These are phyloP conservation scores for Colletotrichum kahawae DNA, from an alignment of 2,329 filamentous ascomycete species.

Conservation along the genomic window DNA sequence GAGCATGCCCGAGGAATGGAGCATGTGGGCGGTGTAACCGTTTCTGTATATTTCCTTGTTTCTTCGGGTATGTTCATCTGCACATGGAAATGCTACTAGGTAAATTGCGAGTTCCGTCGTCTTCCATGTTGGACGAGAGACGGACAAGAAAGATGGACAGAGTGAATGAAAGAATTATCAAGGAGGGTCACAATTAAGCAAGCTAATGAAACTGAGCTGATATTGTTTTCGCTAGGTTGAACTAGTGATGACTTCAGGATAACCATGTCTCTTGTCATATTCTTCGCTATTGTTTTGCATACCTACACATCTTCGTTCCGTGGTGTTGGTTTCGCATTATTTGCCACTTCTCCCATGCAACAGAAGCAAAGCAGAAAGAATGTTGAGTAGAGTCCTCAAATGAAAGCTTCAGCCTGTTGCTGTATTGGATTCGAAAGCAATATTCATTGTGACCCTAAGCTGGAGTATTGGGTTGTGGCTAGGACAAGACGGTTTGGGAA, in stretches of 20 bases:
- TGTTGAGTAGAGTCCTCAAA: not conserved
- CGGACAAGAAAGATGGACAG: not conserved
- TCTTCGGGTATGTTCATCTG: rapidly evolving
- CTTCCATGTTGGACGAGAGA: too few species aligned
- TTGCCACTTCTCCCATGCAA: not conserved
- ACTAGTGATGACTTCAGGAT: rapidly evolving
- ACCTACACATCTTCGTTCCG: not conserved
- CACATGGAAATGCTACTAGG: not conserved
- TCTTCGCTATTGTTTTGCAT: not conserved
- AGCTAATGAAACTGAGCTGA: not conserved
- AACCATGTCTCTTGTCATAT: not conserved
- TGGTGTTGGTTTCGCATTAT: not conserved
- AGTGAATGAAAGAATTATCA: not conserved
- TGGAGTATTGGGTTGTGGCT: too few species aligned
- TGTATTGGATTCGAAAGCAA: not conserved
- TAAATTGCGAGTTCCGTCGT: not conserved
- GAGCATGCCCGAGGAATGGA: not conserved
- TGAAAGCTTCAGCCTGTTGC: not conserved
- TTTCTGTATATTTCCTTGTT: not conserved
- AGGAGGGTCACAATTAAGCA: not conserved
- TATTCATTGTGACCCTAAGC: not conserved
- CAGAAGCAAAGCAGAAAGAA: rapidly evolving
- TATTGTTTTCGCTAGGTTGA: not conserved
- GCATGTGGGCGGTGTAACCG: not conserved
- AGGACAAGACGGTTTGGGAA: too few species aligned